These are phyloP conservation scores for Mychonastes homosphaera DNA, from an alignment of 139 green algal genomes.

Conservation along the genomic window DNA sequence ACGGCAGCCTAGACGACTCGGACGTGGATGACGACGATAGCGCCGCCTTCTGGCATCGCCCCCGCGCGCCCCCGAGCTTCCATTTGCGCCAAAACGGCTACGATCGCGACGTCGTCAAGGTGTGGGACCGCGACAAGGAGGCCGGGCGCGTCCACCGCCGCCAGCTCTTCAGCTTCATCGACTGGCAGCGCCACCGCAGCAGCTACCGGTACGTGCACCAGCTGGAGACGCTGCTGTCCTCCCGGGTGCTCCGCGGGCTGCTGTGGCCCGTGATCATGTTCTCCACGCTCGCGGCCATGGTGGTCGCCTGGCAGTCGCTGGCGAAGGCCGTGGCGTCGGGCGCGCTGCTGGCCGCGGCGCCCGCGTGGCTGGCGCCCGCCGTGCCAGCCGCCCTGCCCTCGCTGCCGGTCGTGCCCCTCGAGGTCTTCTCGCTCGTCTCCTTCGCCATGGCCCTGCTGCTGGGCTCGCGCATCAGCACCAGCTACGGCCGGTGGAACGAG, in stretches of 20 bases:
- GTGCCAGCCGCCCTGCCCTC: conserved; percentile 15
- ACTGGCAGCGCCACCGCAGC: conserved; percentile 28
- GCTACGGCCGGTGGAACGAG: conserved; percentile 41
- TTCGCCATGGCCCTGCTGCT: conserved; percentile 46
- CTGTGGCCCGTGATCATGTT: conserved; percentile 17
- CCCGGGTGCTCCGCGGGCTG: conserved; percentile 21
- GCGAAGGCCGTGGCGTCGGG: background rate
- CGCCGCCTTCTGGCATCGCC: too few species aligned
- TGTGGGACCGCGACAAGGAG: too few species aligned
- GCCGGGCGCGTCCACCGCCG: too few species aligned
- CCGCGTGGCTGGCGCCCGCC: too few species aligned
- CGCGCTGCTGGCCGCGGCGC: background rate
- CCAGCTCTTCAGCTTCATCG: conserved; percentile 25
- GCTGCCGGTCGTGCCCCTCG: conserved; percentile 25
- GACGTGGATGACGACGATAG: too few species aligned
- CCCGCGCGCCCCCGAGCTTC: too few species aligned
- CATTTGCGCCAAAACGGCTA: too few species aligned
- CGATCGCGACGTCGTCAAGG: too few species aligned
- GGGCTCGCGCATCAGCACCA: conserved; percentile 57
- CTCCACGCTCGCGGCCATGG: background rate
- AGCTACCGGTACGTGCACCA: conserved; percentile 28
- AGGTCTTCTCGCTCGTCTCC: conserved; percentile 34
- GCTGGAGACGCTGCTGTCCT: conserved; percentile 22
- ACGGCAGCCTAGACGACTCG: too few species aligned
- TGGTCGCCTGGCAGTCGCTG: background rate